These are phyloP conservation scores for Vitis vinifera DNA, from an alignment of 164 flowering plant species.

Conservation along the genomic window DNA sequence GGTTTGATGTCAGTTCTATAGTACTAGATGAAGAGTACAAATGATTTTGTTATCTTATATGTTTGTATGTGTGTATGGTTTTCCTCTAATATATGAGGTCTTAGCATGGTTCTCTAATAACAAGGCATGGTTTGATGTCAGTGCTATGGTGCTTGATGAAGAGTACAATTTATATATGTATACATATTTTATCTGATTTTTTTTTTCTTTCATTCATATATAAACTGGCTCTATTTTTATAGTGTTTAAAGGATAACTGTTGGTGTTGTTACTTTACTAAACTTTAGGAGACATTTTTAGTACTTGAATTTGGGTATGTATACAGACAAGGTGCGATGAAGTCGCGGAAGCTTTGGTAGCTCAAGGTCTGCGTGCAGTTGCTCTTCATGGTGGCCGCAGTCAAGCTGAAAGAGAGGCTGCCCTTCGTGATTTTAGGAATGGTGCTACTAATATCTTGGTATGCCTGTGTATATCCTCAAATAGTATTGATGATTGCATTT, in stretches of 20 bases:
- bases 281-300: background rate
- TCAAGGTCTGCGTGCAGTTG: slow-evolving; percentile 64
- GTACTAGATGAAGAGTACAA: no score
- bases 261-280: background rate
- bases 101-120: background rate
- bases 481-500: slow-evolving; percentile 3
- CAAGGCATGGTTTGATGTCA: background rate
- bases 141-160: background rate
- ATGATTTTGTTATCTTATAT: no score
- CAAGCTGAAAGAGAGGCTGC: slow-evolving; percentile 74
- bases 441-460: slow-evolving; percentile 62
- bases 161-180: background rate
- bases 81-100: no score
- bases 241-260: background rate
- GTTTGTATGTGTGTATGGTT: no score
- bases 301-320: slow-evolving; percentile 3
- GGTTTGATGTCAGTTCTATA: no score
- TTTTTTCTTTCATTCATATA: no score
- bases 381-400: slow-evolving; percentile 77
- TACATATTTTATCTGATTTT: no score
- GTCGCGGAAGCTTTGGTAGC: slow-evolving; percentile 61
- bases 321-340: slow-evolving; percentile 65
- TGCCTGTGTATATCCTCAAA: background rate
- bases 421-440: slow-evolving; percentile 56
- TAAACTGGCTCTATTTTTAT: no score